phyloP scores from a whole-genome alignment of 768 basidiomycete genomes.

The Xerocomus brunneocitrinus region DNA sequence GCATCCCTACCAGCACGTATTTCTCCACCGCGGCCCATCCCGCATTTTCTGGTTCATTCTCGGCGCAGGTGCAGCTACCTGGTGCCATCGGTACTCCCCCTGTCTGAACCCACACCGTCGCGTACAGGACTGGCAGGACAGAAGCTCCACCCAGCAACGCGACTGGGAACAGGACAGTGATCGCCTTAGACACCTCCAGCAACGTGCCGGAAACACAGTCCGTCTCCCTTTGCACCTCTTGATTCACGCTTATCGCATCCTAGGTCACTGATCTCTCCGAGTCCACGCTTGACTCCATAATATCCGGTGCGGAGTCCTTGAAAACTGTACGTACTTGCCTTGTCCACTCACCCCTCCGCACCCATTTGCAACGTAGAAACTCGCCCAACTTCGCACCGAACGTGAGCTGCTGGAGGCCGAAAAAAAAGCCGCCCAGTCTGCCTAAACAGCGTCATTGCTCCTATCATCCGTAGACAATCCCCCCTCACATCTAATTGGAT shows the following conservation, averaged over 20 bases:
- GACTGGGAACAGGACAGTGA: slow-evolving; percentile 48
- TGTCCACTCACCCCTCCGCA: background rate
- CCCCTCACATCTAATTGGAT: slow-evolving; percentile 29
- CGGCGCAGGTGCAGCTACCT: slow-evolving; percentile 44
- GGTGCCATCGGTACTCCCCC: slow-evolving; percentile 34
- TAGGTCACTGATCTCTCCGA: slow-evolving; percentile 63
- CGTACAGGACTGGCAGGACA: slow-evolving; percentile 10
- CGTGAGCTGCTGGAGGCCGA: slow-evolving; percentile 45
- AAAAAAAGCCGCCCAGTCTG: slow-evolving; percentile 30
- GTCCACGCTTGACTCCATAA: slow-evolving; percentile 57
- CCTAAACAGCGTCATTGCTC: slow-evolving; percentile 18
- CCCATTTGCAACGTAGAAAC: slow-evolving; percentile 28
- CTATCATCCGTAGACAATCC: slow-evolving; percentile 18
- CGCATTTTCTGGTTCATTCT: slow-evolving; percentile 67
- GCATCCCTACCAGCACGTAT: slow-evolving; percentile 18
- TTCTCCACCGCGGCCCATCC: slow-evolving; percentile 40
- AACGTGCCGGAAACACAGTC: slow-evolving; percentile 50
- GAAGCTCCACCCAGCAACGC: slow-evolving; percentile 18
- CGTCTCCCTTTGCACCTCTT: slow-evolving; percentile 10
- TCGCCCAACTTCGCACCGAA: slow-evolving; percentile 23
- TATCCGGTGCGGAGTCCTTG: slow-evolving; percentile 52
- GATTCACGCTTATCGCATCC: background rate
- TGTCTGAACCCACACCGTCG: slow-evolving; percentile 25
- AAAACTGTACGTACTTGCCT: slow-evolving; percentile 46
- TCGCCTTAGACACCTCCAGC: slow-evolving; percentile 40